A percentile compares a stretch with the other conserved stretches of the same genome.
These are phyloP conservation scores for Microstroma glucosiphilum DNA, from an alignment of 1,284 basidiomycete species.

Conservation along the genomic window DNA sequence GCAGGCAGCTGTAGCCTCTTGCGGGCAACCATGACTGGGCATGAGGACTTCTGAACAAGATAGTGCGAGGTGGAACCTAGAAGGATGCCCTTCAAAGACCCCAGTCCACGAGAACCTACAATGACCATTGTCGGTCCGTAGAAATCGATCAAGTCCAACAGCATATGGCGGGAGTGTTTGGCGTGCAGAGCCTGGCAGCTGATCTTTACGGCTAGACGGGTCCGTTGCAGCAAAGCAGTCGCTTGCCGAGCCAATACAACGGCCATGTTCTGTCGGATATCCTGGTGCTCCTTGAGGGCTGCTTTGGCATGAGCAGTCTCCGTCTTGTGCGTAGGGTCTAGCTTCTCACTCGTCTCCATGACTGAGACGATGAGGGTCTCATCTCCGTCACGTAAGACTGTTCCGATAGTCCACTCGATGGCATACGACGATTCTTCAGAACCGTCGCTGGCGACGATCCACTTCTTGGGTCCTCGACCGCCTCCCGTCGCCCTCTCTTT, in stretches of 20 bases:
- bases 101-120: conserved; percentile 84
- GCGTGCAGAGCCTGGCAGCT: conserved; percentile 85
- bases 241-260: conserved; percentile 78
- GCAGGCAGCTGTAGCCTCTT: conserved; percentile 43
- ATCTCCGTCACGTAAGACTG: conserved; percentile 88
- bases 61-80: conserved; percentile 97
- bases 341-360: conserved; percentile 83
- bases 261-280: conserved; percentile 82
- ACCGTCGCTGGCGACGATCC: conserved; percentile 86
- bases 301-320: conserved; percentile 54
- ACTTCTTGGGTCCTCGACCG: conserved; percentile 63
- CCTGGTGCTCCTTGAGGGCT: conserved; percentile 72
- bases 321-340: conserved; percentile 54
- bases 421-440: conserved; percentile 59
- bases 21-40: conserved; percentile 70
- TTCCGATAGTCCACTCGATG: conserved; percentile 68
- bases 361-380: conserved; percentile 63
- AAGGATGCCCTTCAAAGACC: conserved; percentile 84
- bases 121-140: conserved; percentile 87
- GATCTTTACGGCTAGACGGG: conserved; percentile 74
- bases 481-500: conserved; percentile 28
- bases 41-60: conserved; percentile 83
- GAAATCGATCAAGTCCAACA: conserved; percentile 80
- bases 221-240: conserved; percentile 80
- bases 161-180: conserved; percentile 75